Percentiles rank a stretch among this genome's conserved stretches.
These are phyloP conservation scores for Blastocrithidia nonstop DNA, from an alignment of 208 protist species.

Conservation along the genomic window DNA sequence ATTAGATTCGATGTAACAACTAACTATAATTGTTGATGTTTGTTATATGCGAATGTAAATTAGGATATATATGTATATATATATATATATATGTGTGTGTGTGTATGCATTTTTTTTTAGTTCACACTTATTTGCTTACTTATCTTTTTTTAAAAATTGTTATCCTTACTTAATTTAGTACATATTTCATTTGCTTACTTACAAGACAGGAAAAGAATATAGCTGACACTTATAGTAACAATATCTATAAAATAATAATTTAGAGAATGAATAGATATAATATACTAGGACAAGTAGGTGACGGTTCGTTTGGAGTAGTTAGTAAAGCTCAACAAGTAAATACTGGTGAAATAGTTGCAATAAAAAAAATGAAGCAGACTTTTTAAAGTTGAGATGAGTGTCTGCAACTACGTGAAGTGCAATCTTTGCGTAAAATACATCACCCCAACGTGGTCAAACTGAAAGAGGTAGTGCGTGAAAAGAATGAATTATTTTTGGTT, in stretches of 20 bases:
- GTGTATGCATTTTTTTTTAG: conserved; percentile 2
- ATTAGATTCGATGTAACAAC: too few species aligned
- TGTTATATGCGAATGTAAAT: too few species aligned
- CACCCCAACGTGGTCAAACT: conserved; percentile 97
- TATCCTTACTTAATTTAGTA: background rate
- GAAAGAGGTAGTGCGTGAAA: conserved; percentile 96
- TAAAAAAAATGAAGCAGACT: conserved; percentile 98
- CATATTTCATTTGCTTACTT: background rate
- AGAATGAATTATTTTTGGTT: conserved; percentile 95
- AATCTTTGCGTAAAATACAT: conserved; percentile 90
- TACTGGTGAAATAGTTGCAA: conserved; percentile 92
- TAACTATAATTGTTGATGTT: too few species aligned
- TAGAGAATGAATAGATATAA: conserved; percentile 89
- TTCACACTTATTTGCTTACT: background rate
- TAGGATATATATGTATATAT: background rate
- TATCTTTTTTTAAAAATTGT: background rate
- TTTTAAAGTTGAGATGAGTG: conserved; percentile 97
- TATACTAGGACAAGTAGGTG: conserved; percentile 89
- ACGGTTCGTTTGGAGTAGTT: conserved; percentile 96
- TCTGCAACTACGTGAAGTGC: conserved; percentile 92
- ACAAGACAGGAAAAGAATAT: background rate
- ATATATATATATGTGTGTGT: background rate
- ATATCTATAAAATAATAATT: conserved; percentile 5
- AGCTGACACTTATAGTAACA: conserved; percentile 3
- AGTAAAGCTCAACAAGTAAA: conserved; percentile 83